Evolutionary conservation across 139 green algal species (phyloP), one percentile per base, ranked within the genome.

Genomic region (Haematococcus lacustris): DNA sequence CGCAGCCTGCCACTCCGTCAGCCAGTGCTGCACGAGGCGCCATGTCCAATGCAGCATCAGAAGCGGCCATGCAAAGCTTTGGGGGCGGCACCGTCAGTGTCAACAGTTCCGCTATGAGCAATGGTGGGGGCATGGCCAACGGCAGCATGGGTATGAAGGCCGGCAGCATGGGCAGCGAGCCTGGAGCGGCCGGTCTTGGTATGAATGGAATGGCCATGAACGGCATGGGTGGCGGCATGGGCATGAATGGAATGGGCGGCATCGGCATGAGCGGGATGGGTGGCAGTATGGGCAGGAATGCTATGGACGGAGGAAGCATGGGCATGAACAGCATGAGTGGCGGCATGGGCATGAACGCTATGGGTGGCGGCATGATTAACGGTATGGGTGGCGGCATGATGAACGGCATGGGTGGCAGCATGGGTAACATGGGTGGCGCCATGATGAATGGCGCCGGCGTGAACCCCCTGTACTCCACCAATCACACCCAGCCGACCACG

Each of bases 381-480:
- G 60, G 39, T 38, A 41, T 40, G 21, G 37, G 7, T 38, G 9
- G 3, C 64, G n/a, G n/a, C n/a, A n/a, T n/a, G n/a, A n/a, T n/a
- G n/a, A n/a, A 21, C 28, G 39, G 40, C 2, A 2, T 1, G 39
- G 33, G 4, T 3, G 28, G 4, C n/a, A 39, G 26, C 9, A 26
- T 53, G 26, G 69, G 69, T 28, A n/a, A 32, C 51, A n/a, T n/a
- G 30, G 51, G 51, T 6, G 25, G 3, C 68, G 17, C 9, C 47
- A 17, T 9, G 13, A 57, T 28, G 13, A 28, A 9, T 30, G 66
- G 66, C n/a, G 66, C 38, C 39, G 60, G 60, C 64, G 82, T 88
- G 38, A n/a, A 74, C 66, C 76, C 76, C 26, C 68, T 82, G 41
- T 79, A 38, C n/a, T n/a, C n/a, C n/a, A n/a, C n/a, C n/a, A n/a